Evolutionary conservation across 768 basidiomycete species (phyloP), one percentile per base, ranked within the genome.

Genomic region (Imleria badia): DNA sequence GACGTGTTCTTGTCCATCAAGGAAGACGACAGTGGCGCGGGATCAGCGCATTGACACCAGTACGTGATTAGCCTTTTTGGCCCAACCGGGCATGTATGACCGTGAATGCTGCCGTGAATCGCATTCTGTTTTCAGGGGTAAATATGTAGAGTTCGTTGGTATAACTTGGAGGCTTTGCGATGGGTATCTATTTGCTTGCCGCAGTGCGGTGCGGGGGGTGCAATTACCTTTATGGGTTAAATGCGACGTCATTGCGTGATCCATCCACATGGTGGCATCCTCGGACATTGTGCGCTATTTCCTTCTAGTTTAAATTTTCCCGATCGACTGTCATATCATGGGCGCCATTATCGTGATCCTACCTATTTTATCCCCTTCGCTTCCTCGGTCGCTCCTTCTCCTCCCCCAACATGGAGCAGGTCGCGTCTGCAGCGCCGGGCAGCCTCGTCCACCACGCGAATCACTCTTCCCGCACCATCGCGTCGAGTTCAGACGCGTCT

Each of bases 401-500:
- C n/a, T 42, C 39, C 26, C 45, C 45, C 45, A 26, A 7, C 45
- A 53, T 53, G 52, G 52, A 53, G 45, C 45, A 47, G 15, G 35
- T 45, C 51, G 44, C 51, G 51, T 52, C 44, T n/a, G 7, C 13
- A 29, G 15, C 1, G 23, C 15, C n/a, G 13, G 14, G 13, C 43
- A 9, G n/a, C 26, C 26, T 26, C 26, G 26, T 26, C 26, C 26
- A 26, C 26, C 26, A 26, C 46, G 45, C 6, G 20, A 50, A 17
- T n/a, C 31, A 20, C 14, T 49, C 49, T 26, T 26, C 26, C 3
- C 6, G 26, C 6, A 26, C 26, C 46, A n/a, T 46, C 45, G 51
- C 54, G 12, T 52, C 52, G 6, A 49, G 30, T 26, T 58, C 60
- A 5, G 22, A 54, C 45, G 60, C 64, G 51, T 60, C 64, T 20